Percentiles rank a stretch among this genome's conserved stretches.
phyloP scores from a whole-genome alignment of 208 protist genomes.

The Leishmania gerbilli region DNA sequence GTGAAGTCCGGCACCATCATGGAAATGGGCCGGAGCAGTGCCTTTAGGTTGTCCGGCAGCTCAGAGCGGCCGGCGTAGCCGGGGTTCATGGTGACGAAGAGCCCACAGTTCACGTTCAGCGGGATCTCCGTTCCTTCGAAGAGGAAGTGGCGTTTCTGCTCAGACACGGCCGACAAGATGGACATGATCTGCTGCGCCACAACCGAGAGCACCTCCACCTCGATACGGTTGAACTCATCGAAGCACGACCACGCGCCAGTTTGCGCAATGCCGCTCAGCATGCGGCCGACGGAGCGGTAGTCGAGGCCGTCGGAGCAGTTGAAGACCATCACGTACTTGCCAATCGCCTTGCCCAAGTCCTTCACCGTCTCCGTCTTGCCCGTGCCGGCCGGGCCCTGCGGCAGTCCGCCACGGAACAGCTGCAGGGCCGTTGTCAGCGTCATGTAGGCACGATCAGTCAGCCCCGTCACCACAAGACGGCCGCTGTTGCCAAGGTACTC shows the following conservation, averaged over 20 bases:
- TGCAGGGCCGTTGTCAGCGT: constrained; percentile 98
- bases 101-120: constrained; percentile 96
- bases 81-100: constrained; percentile 99
- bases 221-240: constrained; percentile 99
- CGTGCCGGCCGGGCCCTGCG: constrained; percentile 97
- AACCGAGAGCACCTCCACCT: constrained; percentile 98
- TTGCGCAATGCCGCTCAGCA: constrained; percentile 97
- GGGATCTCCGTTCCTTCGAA: constrained; percentile 96
- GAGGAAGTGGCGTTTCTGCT: constrained; percentile 82
- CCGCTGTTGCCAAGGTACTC: constrained; percentile 98
- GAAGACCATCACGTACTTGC: constrained; percentile 98
- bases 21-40: constrained; percentile 96
- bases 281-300: constrained; percentile 95
- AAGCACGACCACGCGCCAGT: constrained; percentile 98
- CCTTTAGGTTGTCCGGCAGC: constrained; percentile 99
- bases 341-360: constrained; percentile 97
- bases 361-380: constrained; percentile 99
- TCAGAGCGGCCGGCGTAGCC: constrained; percentile 98
- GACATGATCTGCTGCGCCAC: constrained; percentile 98
- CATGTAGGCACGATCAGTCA: constrained; percentile 98
- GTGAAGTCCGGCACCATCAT: constrained; percentile 99
- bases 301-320: constrained; percentile 99
- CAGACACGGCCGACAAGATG: constrained; percentile 91
- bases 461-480: constrained; percentile 98
- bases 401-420: constrained; percentile 92